A percentile compares a stretch with the other conserved stretches of the same genome.
phyloP scores from a whole-genome alignment of 129 eudicot genomes.

The Ambrosia trifida region DNA sequence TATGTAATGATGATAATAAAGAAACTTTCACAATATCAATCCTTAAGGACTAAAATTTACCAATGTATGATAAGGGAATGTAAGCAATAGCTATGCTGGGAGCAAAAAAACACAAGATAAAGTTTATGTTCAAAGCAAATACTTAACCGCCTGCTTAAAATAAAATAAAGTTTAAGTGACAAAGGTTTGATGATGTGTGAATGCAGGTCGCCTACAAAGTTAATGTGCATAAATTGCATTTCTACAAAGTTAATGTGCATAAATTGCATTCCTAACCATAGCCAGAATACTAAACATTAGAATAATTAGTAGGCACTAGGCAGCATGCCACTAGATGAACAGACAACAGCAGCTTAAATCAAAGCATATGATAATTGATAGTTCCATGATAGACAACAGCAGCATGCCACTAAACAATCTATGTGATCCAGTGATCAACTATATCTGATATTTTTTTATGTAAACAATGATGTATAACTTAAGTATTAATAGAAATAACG shows the following conservation, averaged over 20 bases:
- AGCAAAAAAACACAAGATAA: neutral
- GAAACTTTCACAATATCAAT: neutral
- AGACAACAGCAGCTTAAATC: neutral
- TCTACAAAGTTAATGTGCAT: neutral
- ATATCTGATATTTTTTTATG: no score
- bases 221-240: conserved; percentile 3
- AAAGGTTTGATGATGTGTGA: conserved; percentile 13
- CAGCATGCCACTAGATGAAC: neutral
- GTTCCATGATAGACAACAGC: no score
- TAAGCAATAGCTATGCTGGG: neutral
- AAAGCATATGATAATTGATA: no score
- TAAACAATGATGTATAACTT: neutral
- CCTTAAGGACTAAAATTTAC: neutral
- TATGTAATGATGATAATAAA: neutral
- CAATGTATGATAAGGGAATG: neutral
- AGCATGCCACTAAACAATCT: no score
- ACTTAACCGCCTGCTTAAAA: neutral
- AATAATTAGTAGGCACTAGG: neutral
- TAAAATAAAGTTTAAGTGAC: no score
- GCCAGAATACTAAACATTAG: neutral
- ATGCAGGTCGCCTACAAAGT: neutral
- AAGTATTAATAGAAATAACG: neutral
- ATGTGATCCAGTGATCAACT: no score
- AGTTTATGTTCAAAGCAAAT: conserved; percentile 2
- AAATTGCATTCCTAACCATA: conserved; percentile 1